Conservation (phyloP, 1,284 basidiomycete genomes). For the Cronartium quercuum region DNA sequence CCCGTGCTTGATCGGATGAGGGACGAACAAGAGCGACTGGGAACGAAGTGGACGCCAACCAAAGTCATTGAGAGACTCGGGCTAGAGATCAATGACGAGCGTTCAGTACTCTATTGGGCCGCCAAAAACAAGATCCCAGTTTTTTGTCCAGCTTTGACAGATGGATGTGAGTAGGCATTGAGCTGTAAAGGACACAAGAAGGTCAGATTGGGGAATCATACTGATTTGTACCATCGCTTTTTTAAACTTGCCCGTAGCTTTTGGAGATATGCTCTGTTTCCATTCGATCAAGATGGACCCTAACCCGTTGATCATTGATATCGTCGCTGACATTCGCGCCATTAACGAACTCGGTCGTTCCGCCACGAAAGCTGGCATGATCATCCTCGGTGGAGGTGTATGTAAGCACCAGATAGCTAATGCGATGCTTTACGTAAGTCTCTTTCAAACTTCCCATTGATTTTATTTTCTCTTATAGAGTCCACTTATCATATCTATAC, state of each 20-base stretch:
- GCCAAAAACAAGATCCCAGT: conserved; percentile 49
- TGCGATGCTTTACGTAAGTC: conserved; percentile 48
- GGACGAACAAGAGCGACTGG: conserved; percentile 46
- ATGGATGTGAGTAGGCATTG: conserved; percentile 43
- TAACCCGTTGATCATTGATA: conserved; percentile 47
- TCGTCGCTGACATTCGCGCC: conserved; percentile 48
- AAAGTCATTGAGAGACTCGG: conserved; percentile 48
- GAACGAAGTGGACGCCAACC: conserved; percentile 48
- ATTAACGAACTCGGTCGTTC: conserved; percentile 49
- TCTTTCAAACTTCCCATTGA: not conserved
- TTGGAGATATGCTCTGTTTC: conserved; percentile 51
- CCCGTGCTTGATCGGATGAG: conserved; percentile 49
- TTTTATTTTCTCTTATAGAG: not conserved
- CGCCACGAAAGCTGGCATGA: conserved; percentile 49
- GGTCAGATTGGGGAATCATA: too few species aligned
- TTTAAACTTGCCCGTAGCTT: conserved; percentile 32
- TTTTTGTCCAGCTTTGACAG: conserved; percentile 49
- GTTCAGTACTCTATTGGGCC: conserved; percentile 50
- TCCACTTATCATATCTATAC: not conserved
- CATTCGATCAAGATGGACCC: conserved; percentile 48
- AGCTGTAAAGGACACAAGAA: too few species aligned
- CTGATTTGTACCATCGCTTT: not conserved
- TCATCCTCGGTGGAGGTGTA: conserved; percentile 49
- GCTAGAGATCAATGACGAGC: conserved; percentile 49
- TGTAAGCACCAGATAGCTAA: conserved; percentile 51